A percentile compares a stretch with the other conserved stretches of the same genome.
Conservation (phyloP, 179 eudicot species). For the Silene vulgaris region DNA sequence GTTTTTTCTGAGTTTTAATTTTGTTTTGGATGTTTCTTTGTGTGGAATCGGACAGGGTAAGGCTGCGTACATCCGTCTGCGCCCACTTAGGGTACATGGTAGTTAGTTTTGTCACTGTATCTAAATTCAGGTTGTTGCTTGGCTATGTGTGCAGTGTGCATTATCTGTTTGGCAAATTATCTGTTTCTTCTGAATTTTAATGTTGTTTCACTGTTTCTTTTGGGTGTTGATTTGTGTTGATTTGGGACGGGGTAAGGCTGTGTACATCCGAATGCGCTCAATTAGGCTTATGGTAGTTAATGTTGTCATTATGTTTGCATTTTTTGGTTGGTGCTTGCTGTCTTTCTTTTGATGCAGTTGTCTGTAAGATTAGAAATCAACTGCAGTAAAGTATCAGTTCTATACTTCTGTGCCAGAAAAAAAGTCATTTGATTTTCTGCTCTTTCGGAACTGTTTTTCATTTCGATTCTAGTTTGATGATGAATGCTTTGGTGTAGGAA, state of each 20-base stretch:
- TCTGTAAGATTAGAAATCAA: constrained; percentile 6
- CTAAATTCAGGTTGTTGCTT: too few species aligned
- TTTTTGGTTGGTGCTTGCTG: constrained; percentile 7
- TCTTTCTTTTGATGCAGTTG: not conserved
- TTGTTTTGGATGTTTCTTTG: not conserved
- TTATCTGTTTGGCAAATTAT: too few species aligned
- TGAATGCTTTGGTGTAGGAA: not conserved
- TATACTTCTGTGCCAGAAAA: not conserved
- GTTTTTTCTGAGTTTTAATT: not conserved
- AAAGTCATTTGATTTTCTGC: not conserved
- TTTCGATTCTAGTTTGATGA: not conserved
- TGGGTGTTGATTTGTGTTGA: not conserved
- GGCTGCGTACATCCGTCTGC: not conserved
- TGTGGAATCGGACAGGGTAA: not conserved
- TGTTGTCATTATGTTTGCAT: constrained; percentile 14
- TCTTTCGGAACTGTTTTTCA: not conserved
- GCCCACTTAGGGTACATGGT: constrained; percentile 15
- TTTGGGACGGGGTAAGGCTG: not conserved
- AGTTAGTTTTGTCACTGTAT: not conserved
- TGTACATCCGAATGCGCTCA: not conserved
- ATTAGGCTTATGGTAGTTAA: constrained; percentile 15
- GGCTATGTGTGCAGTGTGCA: too few species aligned
- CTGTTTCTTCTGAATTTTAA: too few species aligned
- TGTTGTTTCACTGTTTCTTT: not conserved
- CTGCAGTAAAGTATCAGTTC: not conserved